Percentiles rank a stretch among this genome's conserved stretches.
phyloP scores from a whole-genome alignment of 208 protist species.

The Crithidia mellificae region DNA sequence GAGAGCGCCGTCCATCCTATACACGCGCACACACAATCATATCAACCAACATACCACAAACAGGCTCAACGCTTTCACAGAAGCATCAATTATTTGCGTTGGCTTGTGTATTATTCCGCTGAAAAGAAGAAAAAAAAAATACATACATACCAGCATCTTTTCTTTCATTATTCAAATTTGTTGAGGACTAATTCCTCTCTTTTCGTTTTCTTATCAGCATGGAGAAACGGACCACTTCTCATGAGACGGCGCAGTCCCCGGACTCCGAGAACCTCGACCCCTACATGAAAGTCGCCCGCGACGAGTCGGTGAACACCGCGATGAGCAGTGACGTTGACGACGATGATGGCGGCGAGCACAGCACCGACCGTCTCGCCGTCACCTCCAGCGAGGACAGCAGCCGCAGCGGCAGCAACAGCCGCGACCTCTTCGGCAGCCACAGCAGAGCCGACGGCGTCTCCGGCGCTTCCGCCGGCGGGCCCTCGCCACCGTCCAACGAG shows the following conservation, averaged over 20 bases:
- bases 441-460: background rate
- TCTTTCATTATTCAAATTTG: no score
- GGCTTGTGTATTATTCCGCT: no score
- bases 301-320: constrained; percentile 16
- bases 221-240: background rate
- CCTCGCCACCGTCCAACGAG: background rate
- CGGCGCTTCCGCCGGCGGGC: background rate
- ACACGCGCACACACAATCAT: no score
- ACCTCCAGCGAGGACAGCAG: constrained; percentile 22
- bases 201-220: constrained; percentile 14
- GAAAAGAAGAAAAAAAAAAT: no score
- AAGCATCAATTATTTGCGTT: no score
- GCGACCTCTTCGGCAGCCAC: constrained; percentile 2
- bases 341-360: constrained; percentile 14
- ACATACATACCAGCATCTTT: background rate
- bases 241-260: background rate
- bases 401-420: constrained; percentile 16
- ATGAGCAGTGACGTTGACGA: constrained; percentile 12
- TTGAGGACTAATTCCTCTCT: no score
- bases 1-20: no score
- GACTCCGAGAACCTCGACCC: constrained; percentile 11
- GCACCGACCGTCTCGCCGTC: constrained; percentile 17
- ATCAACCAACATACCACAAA: no score
- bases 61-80: no score
- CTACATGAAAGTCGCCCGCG: constrained; percentile 11